These are phyloP conservation scores for Ogataea degrootiae DNA, from an alignment of 805 yeast genomes.

Conservation along the genomic window DNA sequence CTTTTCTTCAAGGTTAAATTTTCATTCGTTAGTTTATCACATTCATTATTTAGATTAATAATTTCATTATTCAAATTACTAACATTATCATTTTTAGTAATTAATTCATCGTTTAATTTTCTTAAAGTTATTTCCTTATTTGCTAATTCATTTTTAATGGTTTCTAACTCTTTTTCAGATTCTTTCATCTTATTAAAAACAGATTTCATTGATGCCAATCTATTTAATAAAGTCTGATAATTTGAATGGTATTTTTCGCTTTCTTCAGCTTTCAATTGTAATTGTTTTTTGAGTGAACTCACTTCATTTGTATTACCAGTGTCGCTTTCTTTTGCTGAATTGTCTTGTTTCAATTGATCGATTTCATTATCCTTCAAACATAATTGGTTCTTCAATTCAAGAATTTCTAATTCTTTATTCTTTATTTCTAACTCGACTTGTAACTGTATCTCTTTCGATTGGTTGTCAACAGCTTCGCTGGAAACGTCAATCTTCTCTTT, in stretches of 20 bases:
- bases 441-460: background rate
- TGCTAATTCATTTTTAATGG: slow-evolving; percentile 43
- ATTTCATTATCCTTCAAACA: background rate
- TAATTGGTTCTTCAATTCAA: background rate
- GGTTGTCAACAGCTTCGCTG: too few relatives aligned
- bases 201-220: slow-evolving; percentile 68
- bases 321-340: background rate
- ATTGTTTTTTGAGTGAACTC: slow-evolving; percentile 23
- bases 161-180: slow-evolving; percentile 57
- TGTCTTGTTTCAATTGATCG: background rate
- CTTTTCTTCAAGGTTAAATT: slow-evolving; percentile 36
- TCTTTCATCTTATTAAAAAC: slow-evolving; percentile 71
- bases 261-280: slow-evolving; percentile 40
- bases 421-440: background rate
- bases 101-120: slow-evolving; percentile 27
- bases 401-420: background rate
- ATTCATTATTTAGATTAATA: slow-evolving; percentile 45
- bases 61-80: slow-evolving; percentile 26
- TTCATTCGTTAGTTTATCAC: slow-evolving; percentile 43
- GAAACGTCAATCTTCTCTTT: background rate
- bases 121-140: slow-evolving; percentile 32
- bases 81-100: slow-evolving; percentile 30
- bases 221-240: slow-evolving; percentile 56
- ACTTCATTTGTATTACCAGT: background rate
- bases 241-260: slow-evolving; percentile 54